Evolutionary conservation across 1,284 basidiomycete species (phyloP).

Genomic region (Malassezia sympodialis): DNA sequence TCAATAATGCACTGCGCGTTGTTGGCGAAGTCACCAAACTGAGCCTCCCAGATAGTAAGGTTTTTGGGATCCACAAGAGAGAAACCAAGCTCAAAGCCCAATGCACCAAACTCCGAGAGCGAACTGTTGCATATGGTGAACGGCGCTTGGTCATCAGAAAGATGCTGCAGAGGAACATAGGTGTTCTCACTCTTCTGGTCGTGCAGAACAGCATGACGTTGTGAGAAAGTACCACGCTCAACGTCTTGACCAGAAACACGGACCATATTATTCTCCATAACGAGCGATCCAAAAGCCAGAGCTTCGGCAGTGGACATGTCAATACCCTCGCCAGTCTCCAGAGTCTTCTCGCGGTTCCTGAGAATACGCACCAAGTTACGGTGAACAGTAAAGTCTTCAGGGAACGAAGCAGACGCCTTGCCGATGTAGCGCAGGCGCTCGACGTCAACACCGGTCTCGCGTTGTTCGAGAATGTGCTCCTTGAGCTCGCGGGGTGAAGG

Average conservation of each 20-base stretch:
- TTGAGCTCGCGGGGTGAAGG: slow-evolving; percentile 91
- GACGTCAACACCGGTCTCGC: slow-evolving; percentile 69
- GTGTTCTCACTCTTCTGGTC: slow-evolving; percentile 87
- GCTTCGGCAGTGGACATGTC: slow-evolving; percentile 99
- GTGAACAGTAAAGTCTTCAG: slow-evolving; percentile 74
- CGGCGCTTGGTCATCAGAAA: slow-evolving; percentile 73
- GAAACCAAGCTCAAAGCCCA: slow-evolving; percentile 97
- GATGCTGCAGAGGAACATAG: slow-evolving; percentile 78
- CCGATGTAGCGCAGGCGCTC: slow-evolving; percentile 76
- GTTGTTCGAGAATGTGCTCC: slow-evolving; percentile 78
- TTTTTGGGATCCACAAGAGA: slow-evolving; percentile 90
- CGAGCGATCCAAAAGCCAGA: slow-evolving; percentile 85
- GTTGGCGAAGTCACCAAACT: slow-evolving; percentile 82
- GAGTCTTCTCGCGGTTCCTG: slow-evolving; percentile 70
- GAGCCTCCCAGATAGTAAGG: slow-evolving; percentile 93
- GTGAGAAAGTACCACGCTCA: slow-evolving; percentile 99
- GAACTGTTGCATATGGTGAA: slow-evolving; percentile 97
- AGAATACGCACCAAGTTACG: slow-evolving; percentile 91
- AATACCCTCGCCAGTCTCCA: slow-evolving; percentile 81
- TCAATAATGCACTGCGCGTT: slow-evolving; percentile 92
- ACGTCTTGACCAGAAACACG: slow-evolving; percentile 97
- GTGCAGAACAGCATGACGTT: slow-evolving; percentile 91
- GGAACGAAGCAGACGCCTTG: slow-evolving; percentile 72
- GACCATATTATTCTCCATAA: slow-evolving; percentile 84
- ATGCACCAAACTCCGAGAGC: slow-evolving; percentile 84